Evolutionary conservation across 2,329 filamentous ascomycete species (phyloP), one percentile per base, ranked within the genome.

Genomic region (Meredithiella fracta): DNA sequence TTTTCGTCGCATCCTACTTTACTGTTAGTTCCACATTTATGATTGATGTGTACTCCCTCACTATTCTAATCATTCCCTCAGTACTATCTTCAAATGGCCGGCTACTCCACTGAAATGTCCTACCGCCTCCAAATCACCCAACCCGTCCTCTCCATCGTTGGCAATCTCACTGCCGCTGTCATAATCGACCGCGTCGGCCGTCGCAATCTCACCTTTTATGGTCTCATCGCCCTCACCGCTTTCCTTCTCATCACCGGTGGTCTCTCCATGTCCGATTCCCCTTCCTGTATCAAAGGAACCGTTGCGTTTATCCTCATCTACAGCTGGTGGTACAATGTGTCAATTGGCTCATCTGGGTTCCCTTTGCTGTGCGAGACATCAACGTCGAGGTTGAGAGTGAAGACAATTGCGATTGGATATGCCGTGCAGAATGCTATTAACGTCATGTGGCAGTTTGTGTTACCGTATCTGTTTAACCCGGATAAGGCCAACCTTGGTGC

Each of bases 61-160:
- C n/a, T n/a, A n/a, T n/a, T n/a, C 37, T 38, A 38, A 38, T n/a
- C n/a, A 14, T 3, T 5, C 37, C 37, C n/a, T n/a, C 37, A 38
- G 2, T 72, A 72, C 62, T 72, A 72, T 60, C 62, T 67, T 51
- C 67, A 73, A 57, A 62, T 72, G 2, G 69, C 70, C 8, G 70
- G 70, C 8, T 70, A 67, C 59, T 64, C 63, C 49, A 67, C 66
- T 0, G 51, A 59, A 2, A 64, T 63, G 58, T 66, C 64, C 55
- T 72, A 70, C 62, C 66, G 62, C 53, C 62, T 72, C 1, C 65
- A 69, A 51, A 72, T 71, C 44, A 63, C 58, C 5, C 59, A 61
- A 26, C 59, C 57, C 42, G 59, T 60, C 11, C 20, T 62, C n/a
- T 61, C 59, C 3, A 64, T 67, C 38, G 37, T 64, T 4, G 67